These are phyloP conservation scores for Metschnikowia vanudenii DNA, from an alignment of 805 yeast species.

Conservation along the genomic window DNA sequence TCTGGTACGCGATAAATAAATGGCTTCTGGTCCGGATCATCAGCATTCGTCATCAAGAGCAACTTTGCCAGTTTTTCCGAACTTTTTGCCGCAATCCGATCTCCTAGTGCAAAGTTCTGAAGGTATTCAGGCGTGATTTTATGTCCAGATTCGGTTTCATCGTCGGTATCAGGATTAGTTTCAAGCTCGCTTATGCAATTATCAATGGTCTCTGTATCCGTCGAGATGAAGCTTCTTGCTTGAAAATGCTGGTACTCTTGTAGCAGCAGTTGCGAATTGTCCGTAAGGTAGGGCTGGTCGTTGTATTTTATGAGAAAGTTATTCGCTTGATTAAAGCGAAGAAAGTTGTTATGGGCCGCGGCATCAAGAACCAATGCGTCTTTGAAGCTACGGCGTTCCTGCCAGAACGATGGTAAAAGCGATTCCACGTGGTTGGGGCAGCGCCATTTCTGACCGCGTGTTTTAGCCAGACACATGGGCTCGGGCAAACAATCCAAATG, in stretches of 20 bases:
- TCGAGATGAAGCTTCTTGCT: slow-evolving; percentile 22
- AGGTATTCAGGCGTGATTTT: slow-evolving; percentile 37
- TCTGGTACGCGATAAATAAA: slow-evolving; percentile 67
- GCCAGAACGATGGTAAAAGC: slow-evolving; percentile 40
- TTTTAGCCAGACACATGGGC: slow-evolving; percentile 70
- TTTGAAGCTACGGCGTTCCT: slow-evolving; percentile 45
- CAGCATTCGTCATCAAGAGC: slow-evolving; percentile 18
- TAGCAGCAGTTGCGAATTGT: slow-evolving; percentile 21
- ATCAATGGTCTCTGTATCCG: slow-evolving; percentile 11
- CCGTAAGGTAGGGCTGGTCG: slow-evolving; percentile 33
- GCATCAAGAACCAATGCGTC: slow-evolving; percentile 57
- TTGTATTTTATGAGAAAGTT: slow-evolving; percentile 32
- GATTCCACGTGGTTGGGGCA: slow-evolving; percentile 82
- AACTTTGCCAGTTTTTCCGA: slow-evolving; percentile 16
- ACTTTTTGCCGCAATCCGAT: slow-evolving; percentile 34
- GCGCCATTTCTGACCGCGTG: slow-evolving; percentile 79
- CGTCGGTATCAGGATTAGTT: slow-evolving; percentile 35
- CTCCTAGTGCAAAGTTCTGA: slow-evolving; percentile 29
- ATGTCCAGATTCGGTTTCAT: slow-evolving; percentile 23
- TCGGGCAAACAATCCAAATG: slow-evolving; percentile 84
- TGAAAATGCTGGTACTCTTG: slow-evolving; percentile 34
- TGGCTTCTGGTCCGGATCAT: slow-evolving; percentile 31
- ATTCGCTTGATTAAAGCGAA: slow-evolving; percentile 29
- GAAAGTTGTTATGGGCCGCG: slow-evolving; percentile 34
- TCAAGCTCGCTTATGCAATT: slow-evolving; percentile 17